phyloP scores from a whole-genome alignment of 163 green algal species.

The Scenedesmus sp. region DNA sequence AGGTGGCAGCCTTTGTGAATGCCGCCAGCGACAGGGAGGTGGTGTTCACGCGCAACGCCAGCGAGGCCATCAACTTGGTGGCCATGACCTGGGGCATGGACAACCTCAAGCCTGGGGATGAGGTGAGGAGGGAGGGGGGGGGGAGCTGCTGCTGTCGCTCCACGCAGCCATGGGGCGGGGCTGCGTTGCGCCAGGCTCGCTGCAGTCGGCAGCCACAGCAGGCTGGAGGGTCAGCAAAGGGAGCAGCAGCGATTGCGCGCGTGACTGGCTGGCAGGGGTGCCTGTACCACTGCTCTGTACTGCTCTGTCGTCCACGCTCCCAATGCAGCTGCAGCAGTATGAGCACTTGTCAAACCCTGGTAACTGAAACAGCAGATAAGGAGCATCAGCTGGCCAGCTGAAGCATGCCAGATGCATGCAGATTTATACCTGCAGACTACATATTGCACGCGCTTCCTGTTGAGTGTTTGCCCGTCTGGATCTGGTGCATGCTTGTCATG shows the following conservation, averaged over 20 bases:
- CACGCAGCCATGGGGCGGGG: background rate
- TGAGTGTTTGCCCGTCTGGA: no score
- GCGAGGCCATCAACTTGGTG: conserved; percentile 93
- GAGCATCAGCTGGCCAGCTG: background rate
- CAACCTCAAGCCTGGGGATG: conserved; percentile 87
- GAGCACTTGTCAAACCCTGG: background rate
- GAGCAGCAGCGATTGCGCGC: background rate
- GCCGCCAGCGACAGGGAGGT: conserved; percentile 82
- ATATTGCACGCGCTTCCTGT: no score
- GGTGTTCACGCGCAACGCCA: conserved; percentile 91
- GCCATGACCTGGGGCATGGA: conserved; percentile 86
- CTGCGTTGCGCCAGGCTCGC: no score
- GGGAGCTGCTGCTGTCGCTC: background rate
- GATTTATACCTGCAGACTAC: no score
- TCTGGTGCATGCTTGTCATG: no score
- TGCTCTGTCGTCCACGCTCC: background rate
- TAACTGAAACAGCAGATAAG: background rate
- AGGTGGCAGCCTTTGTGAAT: conserved; percentile 92
- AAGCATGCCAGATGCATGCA: background rate
- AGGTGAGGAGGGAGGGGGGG: conserved; percentile 67
- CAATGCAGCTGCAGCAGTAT: background rate
- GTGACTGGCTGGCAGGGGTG: background rate
- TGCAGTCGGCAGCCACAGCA: background rate
- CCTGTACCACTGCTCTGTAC: background rate
- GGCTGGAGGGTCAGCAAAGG: background rate